Percentiles rank a stretch among this genome's conserved stretches.
These are phyloP conservation scores for Nannochloris sp. DNA, from an alignment of 139 green algal genomes.

Conservation along the genomic window DNA sequence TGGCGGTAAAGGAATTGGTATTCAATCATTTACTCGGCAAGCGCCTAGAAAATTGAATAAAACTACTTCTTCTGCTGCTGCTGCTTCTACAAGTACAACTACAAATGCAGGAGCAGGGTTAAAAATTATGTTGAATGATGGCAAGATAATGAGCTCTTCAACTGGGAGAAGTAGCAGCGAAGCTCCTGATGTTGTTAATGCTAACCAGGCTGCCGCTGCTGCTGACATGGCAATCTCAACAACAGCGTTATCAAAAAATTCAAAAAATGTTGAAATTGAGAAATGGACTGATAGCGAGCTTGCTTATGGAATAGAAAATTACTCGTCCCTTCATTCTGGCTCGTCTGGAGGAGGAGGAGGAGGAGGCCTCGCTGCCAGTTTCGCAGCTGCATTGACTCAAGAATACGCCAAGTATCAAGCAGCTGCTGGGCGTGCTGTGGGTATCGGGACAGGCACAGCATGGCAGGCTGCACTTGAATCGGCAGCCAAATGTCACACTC, in stretches of 20 bases:
- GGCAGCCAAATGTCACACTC: conserved; percentile 28
- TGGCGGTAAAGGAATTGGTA: conserved; percentile 54
- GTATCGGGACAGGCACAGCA: conserved; percentile 46
- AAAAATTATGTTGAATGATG: neutral
- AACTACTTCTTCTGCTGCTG: neutral
- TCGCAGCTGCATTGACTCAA: conserved; percentile 28
- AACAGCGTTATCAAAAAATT: too few relatives aligned
- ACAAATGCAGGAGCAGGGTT: neutral
- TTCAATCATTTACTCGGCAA: conserved; percentile 51
- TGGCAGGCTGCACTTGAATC: conserved; percentile 62
- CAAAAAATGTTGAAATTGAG: too few relatives aligned
- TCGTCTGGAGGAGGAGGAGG: neutral
- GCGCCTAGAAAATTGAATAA: neutral
- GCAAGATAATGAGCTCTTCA: too few relatives aligned
- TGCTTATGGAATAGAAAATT: too few relatives aligned
- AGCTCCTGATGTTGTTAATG: too few relatives aligned
- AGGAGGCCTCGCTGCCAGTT: neutral
- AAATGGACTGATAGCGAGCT: too few relatives aligned
- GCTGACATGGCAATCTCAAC: too few relatives aligned
- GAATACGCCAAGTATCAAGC: conserved; percentile 43
- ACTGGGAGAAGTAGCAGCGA: too few relatives aligned
- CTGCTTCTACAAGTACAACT: neutral
- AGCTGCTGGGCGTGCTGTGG: conserved; percentile 35
- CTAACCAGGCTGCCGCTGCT: too few relatives aligned
- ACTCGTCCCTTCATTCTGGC: too few relatives aligned